Evolutionary conservation across 352 stramenopile species (phyloP), one percentile per base, ranked within the genome.

Genomic region (Phytophthora multivora): DNA sequence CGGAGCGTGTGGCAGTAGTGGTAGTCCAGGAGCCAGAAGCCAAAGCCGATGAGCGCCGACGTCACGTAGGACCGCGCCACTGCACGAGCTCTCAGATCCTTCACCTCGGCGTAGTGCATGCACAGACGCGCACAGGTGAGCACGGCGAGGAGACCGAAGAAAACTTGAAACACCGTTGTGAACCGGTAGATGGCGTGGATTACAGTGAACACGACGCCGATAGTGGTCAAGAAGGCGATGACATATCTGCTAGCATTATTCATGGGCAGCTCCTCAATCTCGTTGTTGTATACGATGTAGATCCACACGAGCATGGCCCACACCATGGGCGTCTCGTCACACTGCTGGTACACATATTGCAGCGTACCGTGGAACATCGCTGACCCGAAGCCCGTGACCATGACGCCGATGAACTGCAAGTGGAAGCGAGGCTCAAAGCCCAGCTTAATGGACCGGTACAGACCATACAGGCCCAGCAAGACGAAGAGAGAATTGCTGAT

Each of bases 281-380:
- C 80, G 25, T 90, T 87, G 53, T 80, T 73, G 69, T 88, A 94
- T 16, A 91, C 75, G 26, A 91, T 92, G 63, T 92, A 91, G 55
- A 91, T 82, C 80, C 83, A 92, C 36, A 79, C 64, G 19, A 95
- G 60, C 36, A 91, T 85, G 36, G 78, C 74, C 80, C 83, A 95
- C 30, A 95, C 76, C 83, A 92, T 94, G 8, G 85, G 85, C 25
- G 81, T 91, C 68, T 94, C 85, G 51, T 94, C 85, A 41, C 73
- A 90, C 49, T 92, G 85, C 62, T 94, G 85, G 39, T 88, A 89
- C 67, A 91, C 73, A 25, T 83, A 66, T 59, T 90, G 79, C 25
- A 96, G 74, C 25, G 87, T 95, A 40, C 83, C 87, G 66, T 95
- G 87, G 69, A 95, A 95, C 73, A 91, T 83, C 21, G 82, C 81